Evolutionary conservation across 2,329 filamentous ascomycete genomes (phyloP).

Genomic region (Apiospora koreana): DNA sequence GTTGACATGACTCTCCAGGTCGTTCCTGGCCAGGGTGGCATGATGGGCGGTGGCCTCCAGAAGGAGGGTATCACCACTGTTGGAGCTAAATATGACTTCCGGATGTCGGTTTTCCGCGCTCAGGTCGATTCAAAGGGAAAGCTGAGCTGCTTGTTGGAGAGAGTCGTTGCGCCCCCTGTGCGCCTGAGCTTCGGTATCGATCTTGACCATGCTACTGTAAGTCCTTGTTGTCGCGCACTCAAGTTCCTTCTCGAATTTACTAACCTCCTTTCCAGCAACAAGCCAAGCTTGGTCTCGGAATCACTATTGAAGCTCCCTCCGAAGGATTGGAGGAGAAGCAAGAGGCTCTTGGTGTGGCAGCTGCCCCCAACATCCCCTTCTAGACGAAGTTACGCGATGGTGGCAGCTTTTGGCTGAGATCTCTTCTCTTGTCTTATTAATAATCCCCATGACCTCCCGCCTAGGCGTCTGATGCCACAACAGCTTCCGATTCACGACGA

Average conservation of each 20-base stretch:
- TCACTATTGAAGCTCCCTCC: slow-evolving; percentile 83
- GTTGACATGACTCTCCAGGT: slow-evolving; percentile 92
- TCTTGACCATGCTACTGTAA: slow-evolving; percentile 92
- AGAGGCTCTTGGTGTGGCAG: slow-evolving; percentile 58
- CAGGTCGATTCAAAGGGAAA: slow-evolving; percentile 96
- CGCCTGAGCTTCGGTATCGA: slow-evolving; percentile 94
- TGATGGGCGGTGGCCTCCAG: slow-evolving; percentile 58
- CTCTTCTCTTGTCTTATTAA: slow-evolving; percentile 9
- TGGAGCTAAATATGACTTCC: slow-evolving; percentile 98
- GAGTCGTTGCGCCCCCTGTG: slow-evolving; percentile 90
- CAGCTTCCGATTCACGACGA: slow-evolving; percentile 6
- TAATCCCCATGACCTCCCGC: neutral
- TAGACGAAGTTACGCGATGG: slow-evolving; percentile 40
- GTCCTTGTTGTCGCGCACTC: slow-evolving; percentile 34
- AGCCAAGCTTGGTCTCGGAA: slow-evolving; percentile 91
- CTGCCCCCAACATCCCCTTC: slow-evolving; percentile 64
- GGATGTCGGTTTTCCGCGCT: slow-evolving; percentile 90
- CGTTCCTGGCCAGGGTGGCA: slow-evolving; percentile 66
- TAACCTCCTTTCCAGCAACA: slow-evolving; percentile 64
- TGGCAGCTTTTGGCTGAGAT: slow-evolving; percentile 4
- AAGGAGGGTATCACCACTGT: slow-evolving; percentile 91
- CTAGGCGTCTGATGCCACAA: neutral
- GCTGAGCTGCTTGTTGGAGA: slow-evolving; percentile 89
- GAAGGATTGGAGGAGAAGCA: slow-evolving; percentile 89
- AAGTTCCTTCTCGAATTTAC: neutral